Evolutionary conservation across 1,284 basidiomycete species (phyloP).

Genomic region (Cystobasidium sp.): DNA sequence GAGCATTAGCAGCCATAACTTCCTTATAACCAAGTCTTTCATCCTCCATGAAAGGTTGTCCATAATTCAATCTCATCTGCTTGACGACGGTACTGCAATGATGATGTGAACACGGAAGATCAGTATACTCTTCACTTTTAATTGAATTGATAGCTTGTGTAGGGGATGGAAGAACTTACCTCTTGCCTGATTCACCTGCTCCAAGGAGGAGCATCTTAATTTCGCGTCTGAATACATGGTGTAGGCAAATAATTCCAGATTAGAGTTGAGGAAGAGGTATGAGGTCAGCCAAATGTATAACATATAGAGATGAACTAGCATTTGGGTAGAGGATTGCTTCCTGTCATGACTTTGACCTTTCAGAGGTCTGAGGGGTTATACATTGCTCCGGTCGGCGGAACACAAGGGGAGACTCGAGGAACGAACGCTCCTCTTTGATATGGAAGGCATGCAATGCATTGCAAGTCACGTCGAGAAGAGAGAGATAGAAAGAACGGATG

Average conservation of each 20-base stretch:
- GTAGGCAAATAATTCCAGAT: background rate
- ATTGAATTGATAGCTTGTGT: background rate
- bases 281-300: too few species aligned
- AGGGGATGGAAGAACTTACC: background rate
- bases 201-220: slow-evolving; percentile 43
- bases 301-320: too few species aligned
- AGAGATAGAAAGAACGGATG: background rate
- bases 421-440: background rate
- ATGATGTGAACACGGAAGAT: background rate
- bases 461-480: background rate
- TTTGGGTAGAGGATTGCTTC: too few species aligned
- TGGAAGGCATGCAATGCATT: background rate
- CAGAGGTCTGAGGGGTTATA: too few species aligned
- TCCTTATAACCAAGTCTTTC: slow-evolving; percentile 39
- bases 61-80: slow-evolving; percentile 45
- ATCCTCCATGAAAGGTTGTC: slow-evolving; percentile 39
- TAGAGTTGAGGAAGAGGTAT: too few species aligned
- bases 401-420: background rate
- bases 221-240: slow-evolving; percentile 24
- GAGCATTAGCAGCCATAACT: slow-evolving; percentile 43
- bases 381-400: background rate
- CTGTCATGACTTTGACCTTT: too few species aligned
- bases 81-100: slow-evolving; percentile 41
- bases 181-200: slow-evolving; percentile 40
- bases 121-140: background rate